Base-by-base conservation (phyloP, 2,329 filamentous ascomycete species). In the Ophiocordyceps camponoti-saundersi region DNA sequence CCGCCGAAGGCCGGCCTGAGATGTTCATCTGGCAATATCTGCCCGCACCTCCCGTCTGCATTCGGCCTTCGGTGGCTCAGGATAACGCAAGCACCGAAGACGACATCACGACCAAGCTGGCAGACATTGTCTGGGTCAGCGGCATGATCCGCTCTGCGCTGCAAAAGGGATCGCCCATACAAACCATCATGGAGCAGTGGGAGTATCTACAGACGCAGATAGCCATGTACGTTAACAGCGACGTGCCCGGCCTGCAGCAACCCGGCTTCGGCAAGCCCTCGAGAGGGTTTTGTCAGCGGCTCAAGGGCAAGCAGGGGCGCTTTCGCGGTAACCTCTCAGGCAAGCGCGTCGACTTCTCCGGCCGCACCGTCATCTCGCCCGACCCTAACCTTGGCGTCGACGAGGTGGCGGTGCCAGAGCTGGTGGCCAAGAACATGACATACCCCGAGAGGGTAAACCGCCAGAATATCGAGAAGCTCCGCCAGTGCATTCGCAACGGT, bases 161-260 rank as follows among this genome's bases (percentile, higher is more conserved):
- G 57, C 79, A 85, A 49, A 88, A 95, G 63, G 92, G 92, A 48
- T 89, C 89, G 3, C 88, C 92, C 1, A 81, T 85, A 52, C 92
- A 98, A 65, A 87, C 96, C 54, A 79, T 88, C 15, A 78, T 80
- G 49, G 92, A 98, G 57, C 96, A 95, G 49, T 86, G 95, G 64
- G 80, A 82, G 52, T 70, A 98, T 29, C 71, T 98, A 34, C 93
- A 98, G 61, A 98, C 95, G 60, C 93, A 98, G 59, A 89, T 98
- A 49, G 93, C 93, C 42, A 98, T 92, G 1, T 94, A 95, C 66
- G 98, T 98, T 92, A 92, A 98, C 66, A 98, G 98, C 58, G 90
- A 98, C 61, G 95, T 96, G 65, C 92, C 93, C 52, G 89, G 90
- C 45, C 82, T 93, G 56, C 92, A 92, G 3, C 88, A 92, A 56